Evolutionary conservation across 345 rosid genomes (phyloP), one percentile per base, ranked within the genome.

Genomic region (Lepidium sativum): DNA sequence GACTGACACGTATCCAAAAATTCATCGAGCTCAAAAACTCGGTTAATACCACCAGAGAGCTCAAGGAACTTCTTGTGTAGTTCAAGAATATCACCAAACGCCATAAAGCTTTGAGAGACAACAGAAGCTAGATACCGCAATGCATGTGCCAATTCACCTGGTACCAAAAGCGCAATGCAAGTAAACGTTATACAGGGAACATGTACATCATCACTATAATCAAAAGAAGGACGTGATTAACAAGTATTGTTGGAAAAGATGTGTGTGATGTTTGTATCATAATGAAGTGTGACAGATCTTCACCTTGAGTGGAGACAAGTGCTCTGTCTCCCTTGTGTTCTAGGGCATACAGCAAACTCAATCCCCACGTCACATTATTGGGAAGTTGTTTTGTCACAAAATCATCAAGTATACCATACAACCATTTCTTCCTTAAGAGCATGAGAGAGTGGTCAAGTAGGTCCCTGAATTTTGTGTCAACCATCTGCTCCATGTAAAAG

Each of bases 331-430:
- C 97, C 72, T 69, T 84, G 86, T 88, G 97, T 66, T 94, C 97
- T 69, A 90, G 58, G 42, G 95, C 96, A 81, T 90, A 94, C 74
- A 94, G 62, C 80, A 94, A 84, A 77, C 97, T 94, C 85, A 94
- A 80, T 20, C 96, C 92, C 97, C 96, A 94, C 13, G 99, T 94
- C 64, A 90, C 99, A 67, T 90, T 91, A 77, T 88, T 86, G 21
- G 99, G 99, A 35, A 94, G 91, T 76, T 90, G 99, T 83, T 90
- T 91, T n/a, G 97, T 94, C 53, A 94, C 91, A 72, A 90, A 94
- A 80, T 88, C 92, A 77, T 94, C 97, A 21, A 94, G 67, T 60
- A 94, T 81, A 32, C 95, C 99, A 72, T 80, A 90, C 48, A 84
- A 52, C 99, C 97, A 94, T 81, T 86, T 94, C 82, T 85, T 90